These are phyloP conservation scores for Aurantiochytrium sp. DNA, from an alignment of 108 stramenopile species.

Conservation along the genomic window DNA sequence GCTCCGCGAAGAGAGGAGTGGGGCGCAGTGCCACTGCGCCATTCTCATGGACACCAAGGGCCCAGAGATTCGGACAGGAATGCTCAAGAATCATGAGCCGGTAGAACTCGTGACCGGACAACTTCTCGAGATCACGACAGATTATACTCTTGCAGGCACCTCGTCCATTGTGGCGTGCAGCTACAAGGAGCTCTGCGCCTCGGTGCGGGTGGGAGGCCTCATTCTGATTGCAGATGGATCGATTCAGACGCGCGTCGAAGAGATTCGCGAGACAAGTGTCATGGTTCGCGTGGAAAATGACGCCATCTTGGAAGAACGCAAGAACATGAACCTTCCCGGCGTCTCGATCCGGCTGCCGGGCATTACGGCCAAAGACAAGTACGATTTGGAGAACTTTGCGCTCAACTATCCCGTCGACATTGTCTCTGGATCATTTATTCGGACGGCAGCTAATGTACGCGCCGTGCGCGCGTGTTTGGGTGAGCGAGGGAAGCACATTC, in stretches of 20 bases:
- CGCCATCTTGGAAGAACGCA: constrained; percentile 67
- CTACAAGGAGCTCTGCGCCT: constrained; percentile 57
- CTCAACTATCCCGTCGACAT: constrained; percentile 21
- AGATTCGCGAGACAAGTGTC: constrained; percentile 48
- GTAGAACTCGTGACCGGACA: constrained; percentile 68
- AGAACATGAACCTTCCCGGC: constrained; percentile 85
- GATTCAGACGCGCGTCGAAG: constrained; percentile 52
- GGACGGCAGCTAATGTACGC: constrained; percentile 22
- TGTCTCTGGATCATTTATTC: constrained; percentile 29
- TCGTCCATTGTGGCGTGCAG: constrained; percentile 62
- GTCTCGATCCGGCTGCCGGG: constrained; percentile 72
- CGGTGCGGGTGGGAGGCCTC: constrained; percentile 61
- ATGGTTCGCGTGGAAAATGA: constrained; percentile 64
- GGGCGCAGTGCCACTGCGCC: constrained; percentile 38
- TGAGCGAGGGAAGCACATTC: constrained; percentile 19
- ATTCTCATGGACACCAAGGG: constrained; percentile 82
- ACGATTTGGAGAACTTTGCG: constrained; percentile 23
- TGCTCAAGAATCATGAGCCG: constrained; percentile 67
- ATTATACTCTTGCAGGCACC: constrained; percentile 64
- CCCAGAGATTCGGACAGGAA: constrained; percentile 82
- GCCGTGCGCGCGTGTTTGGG: constrained; percentile 22
- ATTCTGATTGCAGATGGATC: constrained; percentile 76
- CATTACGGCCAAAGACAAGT: constrained; percentile 64
- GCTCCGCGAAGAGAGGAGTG: not conserved
- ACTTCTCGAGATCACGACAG: constrained; percentile 60